Evolutionary conservation across 2,329 filamentous ascomycete genomes (phyloP).

Genomic region (Colletotrichum camelliae): DNA sequence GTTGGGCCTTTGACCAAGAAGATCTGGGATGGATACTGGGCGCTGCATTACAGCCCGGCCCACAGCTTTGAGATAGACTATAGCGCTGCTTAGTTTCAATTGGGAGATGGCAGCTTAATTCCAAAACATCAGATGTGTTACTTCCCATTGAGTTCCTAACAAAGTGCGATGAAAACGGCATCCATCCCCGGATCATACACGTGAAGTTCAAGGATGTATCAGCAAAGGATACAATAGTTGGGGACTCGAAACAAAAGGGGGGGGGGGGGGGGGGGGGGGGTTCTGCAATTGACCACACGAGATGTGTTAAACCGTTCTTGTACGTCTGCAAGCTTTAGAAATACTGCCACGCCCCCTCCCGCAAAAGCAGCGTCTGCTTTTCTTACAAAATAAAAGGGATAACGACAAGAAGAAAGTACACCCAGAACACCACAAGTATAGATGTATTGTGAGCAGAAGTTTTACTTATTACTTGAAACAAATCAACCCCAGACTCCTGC

Average conservation of each 20-base stretch:
- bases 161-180: background rate
- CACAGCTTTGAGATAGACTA: slow-evolving; percentile 41
- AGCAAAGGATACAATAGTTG: background rate
- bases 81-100: background rate
- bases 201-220: background rate
- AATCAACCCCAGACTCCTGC: background rate
- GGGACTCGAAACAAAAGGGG: background rate
- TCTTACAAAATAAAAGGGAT: background rate
- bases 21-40: slow-evolving; percentile 59
- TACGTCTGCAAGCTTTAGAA: background rate
- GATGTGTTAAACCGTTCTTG: background rate
- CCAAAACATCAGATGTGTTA: background rate
- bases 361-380: background rate
- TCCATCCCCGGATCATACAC: background rate
- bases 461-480: background rate
- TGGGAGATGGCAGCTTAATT: background rate
- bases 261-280: too few relatives aligned
- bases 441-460: background rate
- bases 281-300: background rate
- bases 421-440: background rate
- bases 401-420: background rate
- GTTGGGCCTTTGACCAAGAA: slow-evolving; percentile 49
- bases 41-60: slow-evolving; percentile 45
- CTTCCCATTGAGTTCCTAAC: background rate
- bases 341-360: background rate